phyloP scores from a whole-genome alignment of 345 rosid genomes.

The Carallia brachiata region DNA sequence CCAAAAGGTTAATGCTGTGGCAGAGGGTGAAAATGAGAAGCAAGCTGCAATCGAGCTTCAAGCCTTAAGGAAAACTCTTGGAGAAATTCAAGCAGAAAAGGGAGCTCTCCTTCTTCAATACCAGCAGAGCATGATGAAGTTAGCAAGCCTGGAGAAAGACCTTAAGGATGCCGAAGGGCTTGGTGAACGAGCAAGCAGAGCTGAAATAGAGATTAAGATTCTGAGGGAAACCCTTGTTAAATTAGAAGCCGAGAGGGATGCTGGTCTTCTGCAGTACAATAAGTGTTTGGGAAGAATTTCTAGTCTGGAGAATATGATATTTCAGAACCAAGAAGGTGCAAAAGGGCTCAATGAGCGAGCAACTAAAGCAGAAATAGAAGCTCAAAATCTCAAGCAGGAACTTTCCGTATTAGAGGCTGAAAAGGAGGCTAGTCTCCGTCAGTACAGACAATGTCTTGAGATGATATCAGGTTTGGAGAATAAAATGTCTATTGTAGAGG shows the following conservation, averaged over 20 bases:
- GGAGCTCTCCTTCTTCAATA: constrained; percentile 25
- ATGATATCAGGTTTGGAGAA: constrained; percentile 23
- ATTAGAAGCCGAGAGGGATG: constrained; percentile 31
- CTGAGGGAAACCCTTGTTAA: constrained; percentile 27
- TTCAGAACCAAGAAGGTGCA: constrained; percentile 29
- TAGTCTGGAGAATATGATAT: constrained; percentile 22
- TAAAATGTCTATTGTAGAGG: constrained; percentile 57
- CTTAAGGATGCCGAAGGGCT: constrained; percentile 28
- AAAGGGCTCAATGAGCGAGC: constrained; percentile 50
- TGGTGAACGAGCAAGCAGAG: constrained; percentile 33
- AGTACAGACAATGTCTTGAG: constrained; percentile 28
- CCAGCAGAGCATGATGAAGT: constrained; percentile 30
- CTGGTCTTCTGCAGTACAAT: constrained; percentile 27
- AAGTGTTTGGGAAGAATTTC: constrained; percentile 22
- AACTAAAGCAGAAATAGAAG: constrained; percentile 24
- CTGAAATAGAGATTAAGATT: constrained; percentile 30
- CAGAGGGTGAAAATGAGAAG: constrained; percentile 7
- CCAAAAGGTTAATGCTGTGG: constrained; percentile 21
- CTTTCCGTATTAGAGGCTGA: constrained; percentile 18
- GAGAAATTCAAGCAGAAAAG: constrained; percentile 28
- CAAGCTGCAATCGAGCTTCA: constrained; percentile 18
- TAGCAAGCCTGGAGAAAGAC: constrained; percentile 27
- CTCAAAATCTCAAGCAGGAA: constrained; percentile 24
- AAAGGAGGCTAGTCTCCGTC: constrained; percentile 29
- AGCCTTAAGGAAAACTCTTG: constrained; percentile 24